Conservation (phyloP, 805 yeast species). For the Barnettozyma californica region DNA sequence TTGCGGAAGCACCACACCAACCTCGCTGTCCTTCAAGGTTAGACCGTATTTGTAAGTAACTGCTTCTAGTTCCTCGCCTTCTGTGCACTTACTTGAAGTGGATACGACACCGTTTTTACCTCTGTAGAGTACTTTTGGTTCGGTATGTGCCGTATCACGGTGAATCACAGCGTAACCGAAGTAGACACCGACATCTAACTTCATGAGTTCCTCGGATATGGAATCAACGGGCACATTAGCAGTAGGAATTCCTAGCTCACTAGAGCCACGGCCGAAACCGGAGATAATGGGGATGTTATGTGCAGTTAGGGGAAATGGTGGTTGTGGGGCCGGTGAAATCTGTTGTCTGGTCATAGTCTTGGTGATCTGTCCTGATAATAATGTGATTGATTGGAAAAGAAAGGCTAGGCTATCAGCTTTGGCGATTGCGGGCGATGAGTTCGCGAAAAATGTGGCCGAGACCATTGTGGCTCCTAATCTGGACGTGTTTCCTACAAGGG, state of each 20-base stretch:
- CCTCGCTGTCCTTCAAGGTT: slow-evolving; percentile 34
- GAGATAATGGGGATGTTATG: slow-evolving; percentile 48
- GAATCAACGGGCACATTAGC: slow-evolving; percentile 73
- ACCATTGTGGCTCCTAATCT: no score
- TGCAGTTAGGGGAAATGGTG: slow-evolving; percentile 46
- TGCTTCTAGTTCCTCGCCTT: slow-evolving; percentile 30
- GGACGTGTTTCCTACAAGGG: no score
- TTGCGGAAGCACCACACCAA: slow-evolving; percentile 62
- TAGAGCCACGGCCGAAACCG: slow-evolving; percentile 95
- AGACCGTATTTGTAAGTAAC: slow-evolving; percentile 62
- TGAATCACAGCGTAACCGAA: slow-evolving; percentile 65
- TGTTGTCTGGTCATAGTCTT: slow-evolving; percentile 23
- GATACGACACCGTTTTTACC: slow-evolving; percentile 11
- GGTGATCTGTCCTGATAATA: neutral
- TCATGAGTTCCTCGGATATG: slow-evolving; percentile 31
- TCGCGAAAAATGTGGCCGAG: neutral
- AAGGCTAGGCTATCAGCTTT: neutral
- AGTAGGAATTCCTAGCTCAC: slow-evolving; percentile 92
- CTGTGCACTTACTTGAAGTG: slow-evolving; percentile 22
- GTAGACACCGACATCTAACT: slow-evolving; percentile 74
- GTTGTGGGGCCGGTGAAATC: slow-evolving; percentile 37
- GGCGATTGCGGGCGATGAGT: neutral
- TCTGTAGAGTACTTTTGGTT: neutral
- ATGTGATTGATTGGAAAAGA: neutral
- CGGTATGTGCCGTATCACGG: slow-evolving; percentile 5